Evolutionary conservation across 2,329 filamentous ascomycete genomes (phyloP).

Genomic region (Trichoderma guizhouense): DNA sequence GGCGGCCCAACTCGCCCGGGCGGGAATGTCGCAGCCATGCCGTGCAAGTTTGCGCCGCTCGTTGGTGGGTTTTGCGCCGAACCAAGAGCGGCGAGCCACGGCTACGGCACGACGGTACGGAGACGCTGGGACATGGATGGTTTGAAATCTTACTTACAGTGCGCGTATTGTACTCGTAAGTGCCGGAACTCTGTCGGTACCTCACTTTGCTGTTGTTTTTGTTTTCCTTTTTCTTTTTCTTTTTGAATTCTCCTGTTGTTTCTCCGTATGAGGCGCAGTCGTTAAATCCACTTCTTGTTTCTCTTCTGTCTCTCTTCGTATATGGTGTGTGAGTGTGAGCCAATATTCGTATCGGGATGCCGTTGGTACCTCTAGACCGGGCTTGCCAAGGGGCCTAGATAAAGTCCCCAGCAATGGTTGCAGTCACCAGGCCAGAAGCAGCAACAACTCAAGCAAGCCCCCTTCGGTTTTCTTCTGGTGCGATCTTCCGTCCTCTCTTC

Average conservation of each 20-base stretch:
- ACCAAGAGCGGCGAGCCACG: slow-evolving; percentile 2
- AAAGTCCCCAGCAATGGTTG: neutral
- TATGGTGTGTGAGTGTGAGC: neutral
- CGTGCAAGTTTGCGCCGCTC: neutral
- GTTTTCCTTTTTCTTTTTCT: neutral
- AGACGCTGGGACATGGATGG: neutral
- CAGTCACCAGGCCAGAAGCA: slow-evolving; percentile 4
- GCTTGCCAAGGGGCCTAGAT: slow-evolving; percentile 1
- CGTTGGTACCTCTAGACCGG: neutral
- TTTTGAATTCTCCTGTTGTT: neutral
- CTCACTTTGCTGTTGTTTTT: neutral
- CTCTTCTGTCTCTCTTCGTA: neutral
- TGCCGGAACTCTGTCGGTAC: neutral
- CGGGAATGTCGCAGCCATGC: slow-evolving; percentile 10
- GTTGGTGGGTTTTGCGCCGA: slow-evolving; percentile 6
- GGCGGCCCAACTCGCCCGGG: slow-evolving; percentile 8
- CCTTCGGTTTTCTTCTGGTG: neutral
- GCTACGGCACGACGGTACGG: slow-evolving; percentile 8
- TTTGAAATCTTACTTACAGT: slow-evolving; percentile 8
- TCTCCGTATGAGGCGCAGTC: neutral
- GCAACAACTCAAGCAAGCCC: neutral
- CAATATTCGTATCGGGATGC: neutral
- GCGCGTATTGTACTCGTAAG: neutral
- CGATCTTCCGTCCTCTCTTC: neutral
- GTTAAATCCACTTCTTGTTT: neutral